Base-by-base conservation (phyloP, 2,329 filamentous ascomycete species). In the Colletotrichum magnum region DNA sequence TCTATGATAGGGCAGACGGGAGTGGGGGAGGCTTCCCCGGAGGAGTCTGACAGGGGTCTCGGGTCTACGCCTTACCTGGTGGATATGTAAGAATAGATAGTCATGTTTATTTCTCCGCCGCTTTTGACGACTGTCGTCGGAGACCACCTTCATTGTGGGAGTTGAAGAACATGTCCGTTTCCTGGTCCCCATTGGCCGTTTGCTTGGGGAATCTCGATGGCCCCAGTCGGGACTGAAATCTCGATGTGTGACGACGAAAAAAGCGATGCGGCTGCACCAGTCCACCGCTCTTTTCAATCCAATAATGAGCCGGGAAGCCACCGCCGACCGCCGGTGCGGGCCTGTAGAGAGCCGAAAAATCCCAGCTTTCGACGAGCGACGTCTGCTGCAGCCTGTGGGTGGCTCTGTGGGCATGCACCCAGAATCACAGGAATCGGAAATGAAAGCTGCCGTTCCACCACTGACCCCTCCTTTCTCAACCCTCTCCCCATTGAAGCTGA, bases 401-500 rank as follows among this genome's bases (percentile, higher is more conserved):
- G 39, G 62, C 43, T 60, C 64, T 43, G 39, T 57, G 43, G 32
- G 24, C 21, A n/a, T 32, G 28, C 28, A 51, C 41, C 39, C 48
- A 45, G 53, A 18, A 9, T n/a, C 26, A 16, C 61, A 28, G 41
- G 21, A 41, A 28, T 13, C 21, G n/a, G 21, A 54, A 47, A 56
- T 54, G 28, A 36, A 43, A 43, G 41, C 41, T 50, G 36, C 32
- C 45, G 28, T 7, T 18, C 43, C 15, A 21, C 15, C 48, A n/a
- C 41, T 12, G 16, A 43, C 41, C 12, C 54, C 32, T n/a, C 50
- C 41, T 39, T 47, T 48, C 39, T 18, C 45, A 21, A 50, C 48
- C 43, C 50, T 57, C 54, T 45, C 21, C 61, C 61, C 43, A 39
- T 56, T 53, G 48, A 64, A 69, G 36, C 50, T 66, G 66, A 65